Evolutionary conservation across 345 rosid genomes (phyloP), one percentile per base, ranked within the genome.

Genomic region (Cardamine occulta): DNA sequence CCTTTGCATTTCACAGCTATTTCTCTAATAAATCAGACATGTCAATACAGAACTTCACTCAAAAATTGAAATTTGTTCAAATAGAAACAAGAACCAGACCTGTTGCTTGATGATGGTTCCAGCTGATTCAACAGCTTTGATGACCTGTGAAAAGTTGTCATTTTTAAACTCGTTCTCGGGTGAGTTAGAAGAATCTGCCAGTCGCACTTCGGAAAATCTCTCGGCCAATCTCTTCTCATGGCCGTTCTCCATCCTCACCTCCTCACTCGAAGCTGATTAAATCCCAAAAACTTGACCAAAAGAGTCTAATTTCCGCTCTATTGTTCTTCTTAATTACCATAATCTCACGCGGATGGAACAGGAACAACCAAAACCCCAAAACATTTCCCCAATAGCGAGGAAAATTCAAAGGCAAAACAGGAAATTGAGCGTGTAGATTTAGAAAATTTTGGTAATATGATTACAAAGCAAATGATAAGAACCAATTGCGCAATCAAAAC

Each of bases 121-220:
- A 17, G 98, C 97, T 7, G 93, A 92, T 81, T 94, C 96, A 4
- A 91, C 93, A 15, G 97, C 97, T 77, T 90, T 86, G 86, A 90
- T 86, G 31, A 89, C 99, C 87, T 86, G 93, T 68, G 81, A 83
- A 81, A 91, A 88, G 80, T 74, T 87, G 14, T 85, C 87, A 74
- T 83, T 84, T 60, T 80, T 83, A 73, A 29, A 51, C 37, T 40
- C 75, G 68, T 47, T 35, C 73, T 51, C 80, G 12, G 37, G 71
- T 2, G 6, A 68, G 45, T 31, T 55, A 51, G 73, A 57, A 60
- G 74, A 52, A 60, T 83, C 83, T 39, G 74, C 75, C 6, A 89
- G 63, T 15, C 76, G 77, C 70, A 88, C 64, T 34, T 85, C 84
- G 0, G 87, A 79, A 44, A 91, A 64, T 68, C 80, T 85, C 34